A percentile compares a stretch with the other conserved stretches of the same genome.
phyloP scores from a whole-genome alignment of 2,329 filamentous ascomycete genomes.

The Talaromyces marneffei region DNA sequence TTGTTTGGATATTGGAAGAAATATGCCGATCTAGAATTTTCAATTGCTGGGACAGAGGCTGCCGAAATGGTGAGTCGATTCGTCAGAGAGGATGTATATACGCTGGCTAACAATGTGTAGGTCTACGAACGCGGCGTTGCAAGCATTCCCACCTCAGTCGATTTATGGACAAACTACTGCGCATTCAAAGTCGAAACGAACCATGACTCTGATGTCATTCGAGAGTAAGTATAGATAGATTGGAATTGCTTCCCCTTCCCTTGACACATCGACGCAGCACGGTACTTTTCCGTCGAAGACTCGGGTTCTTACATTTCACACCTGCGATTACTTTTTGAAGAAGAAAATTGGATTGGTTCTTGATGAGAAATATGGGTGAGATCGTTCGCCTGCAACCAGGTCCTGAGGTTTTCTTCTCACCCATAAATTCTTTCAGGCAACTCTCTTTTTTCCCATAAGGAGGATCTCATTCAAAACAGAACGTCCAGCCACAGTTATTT shows the following conservation, averaged over 20 bases:
- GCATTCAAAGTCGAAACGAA: slow-evolving; percentile 96
- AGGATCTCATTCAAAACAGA: slow-evolving; percentile 25
- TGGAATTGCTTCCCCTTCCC: slow-evolving; percentile 53
- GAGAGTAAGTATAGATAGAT: slow-evolving; percentile 91
- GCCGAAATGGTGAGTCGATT: slow-evolving; percentile 74
- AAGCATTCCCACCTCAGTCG: slow-evolving; percentile 87
- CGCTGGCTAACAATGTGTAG: slow-evolving; percentile 39
- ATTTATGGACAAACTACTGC: slow-evolving; percentile 96
- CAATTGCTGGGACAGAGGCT: slow-evolving; percentile 91
- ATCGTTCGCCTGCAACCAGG: slow-evolving; percentile 55
- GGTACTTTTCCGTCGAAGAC: slow-evolving; percentile 25
- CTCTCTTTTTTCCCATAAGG: slow-evolving; percentile 42
- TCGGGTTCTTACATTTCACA: slow-evolving; percentile 29
- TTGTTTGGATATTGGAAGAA: slow-evolving; percentile 99
- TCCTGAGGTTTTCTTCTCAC: slow-evolving; percentile 47
- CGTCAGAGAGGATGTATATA: background rate
- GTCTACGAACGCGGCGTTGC: slow-evolving; percentile 93
- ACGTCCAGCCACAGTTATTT: slow-evolving; percentile 22
- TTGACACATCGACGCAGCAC: slow-evolving; percentile 41
- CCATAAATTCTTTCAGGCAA: slow-evolving; percentile 38
- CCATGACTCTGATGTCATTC: slow-evolving; percentile 87
- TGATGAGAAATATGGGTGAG: slow-evolving; percentile 51
- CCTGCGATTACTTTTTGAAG: slow-evolving; percentile 24
- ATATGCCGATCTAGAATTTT: slow-evolving; percentile 96
- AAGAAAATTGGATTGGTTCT: slow-evolving; percentile 19